These are phyloP conservation scores for Coffea canephora DNA, from an alignment of 257 asterid genomes.

Conservation along the genomic window DNA sequence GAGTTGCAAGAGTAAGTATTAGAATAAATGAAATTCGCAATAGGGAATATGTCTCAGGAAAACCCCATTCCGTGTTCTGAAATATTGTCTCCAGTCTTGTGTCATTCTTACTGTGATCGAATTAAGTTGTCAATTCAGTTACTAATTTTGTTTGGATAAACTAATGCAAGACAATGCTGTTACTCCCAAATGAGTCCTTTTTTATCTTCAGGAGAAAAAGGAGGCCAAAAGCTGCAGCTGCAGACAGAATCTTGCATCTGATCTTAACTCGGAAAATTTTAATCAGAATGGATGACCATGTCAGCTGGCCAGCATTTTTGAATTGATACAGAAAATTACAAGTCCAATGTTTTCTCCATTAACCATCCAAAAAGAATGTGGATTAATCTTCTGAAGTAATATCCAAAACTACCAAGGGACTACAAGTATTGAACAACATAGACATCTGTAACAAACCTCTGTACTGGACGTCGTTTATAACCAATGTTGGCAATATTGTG, in stretches of 20 bases:
- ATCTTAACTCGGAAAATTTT: neutral
- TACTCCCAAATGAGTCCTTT: neutral
- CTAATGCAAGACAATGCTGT: neutral
- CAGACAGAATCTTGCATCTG: neutral
- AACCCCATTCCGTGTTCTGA: neutral
- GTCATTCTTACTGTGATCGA: neutral
- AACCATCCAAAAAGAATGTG: neutral
- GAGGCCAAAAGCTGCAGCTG: neutral
- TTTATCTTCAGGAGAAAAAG: neutral
- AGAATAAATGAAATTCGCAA: neutral
- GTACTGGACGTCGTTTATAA: conserved; percentile 76
- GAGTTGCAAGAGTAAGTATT: neutral
- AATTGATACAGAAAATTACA: neutral
- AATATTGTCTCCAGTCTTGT: neutral
- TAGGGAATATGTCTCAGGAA: neutral
- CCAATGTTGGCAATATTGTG: conserved; percentile 88
- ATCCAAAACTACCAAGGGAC: neutral
- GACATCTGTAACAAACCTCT: conserved; percentile 52
- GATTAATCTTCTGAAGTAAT: neutral
- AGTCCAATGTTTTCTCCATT: neutral
- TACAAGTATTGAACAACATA: neutral
- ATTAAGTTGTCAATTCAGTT: neutral
- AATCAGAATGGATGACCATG: neutral
- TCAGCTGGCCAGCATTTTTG: neutral
- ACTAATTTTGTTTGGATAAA: neutral